Conservation (phyloP, 768 basidiomycete species). For the Serendipita sp. region DNA sequence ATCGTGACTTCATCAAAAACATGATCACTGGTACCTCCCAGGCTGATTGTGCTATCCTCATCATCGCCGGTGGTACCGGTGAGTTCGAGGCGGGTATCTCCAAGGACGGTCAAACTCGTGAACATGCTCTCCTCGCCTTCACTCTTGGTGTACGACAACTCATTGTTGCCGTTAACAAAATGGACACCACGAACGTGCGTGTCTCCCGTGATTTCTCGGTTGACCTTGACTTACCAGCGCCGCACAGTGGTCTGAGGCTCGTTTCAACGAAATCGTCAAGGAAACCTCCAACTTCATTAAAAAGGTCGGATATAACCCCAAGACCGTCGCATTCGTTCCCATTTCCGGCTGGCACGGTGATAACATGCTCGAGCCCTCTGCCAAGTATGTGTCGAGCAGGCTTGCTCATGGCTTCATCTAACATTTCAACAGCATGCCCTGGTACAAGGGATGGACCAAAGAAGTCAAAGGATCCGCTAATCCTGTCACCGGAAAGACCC, state of each 20-base stretch:
- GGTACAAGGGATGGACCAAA: constrained; percentile 99
- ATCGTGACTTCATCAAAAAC: constrained; percentile 99
- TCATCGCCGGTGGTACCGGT: constrained; percentile 98
- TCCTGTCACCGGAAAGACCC: constrained; percentile 93
- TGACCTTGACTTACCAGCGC: background rate
- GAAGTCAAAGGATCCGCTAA: constrained; percentile 71
- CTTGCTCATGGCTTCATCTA: background rate
- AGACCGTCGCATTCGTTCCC: constrained; percentile 94
- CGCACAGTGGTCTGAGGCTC: constrained; percentile 89
- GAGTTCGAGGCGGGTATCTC: constrained; percentile 99
- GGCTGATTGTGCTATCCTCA: constrained; percentile 98
- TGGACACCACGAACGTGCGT: constrained; percentile 94
- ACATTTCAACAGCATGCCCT: constrained; percentile 61
- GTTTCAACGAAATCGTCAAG: constrained; percentile 99
- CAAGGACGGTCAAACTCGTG: constrained; percentile 99
- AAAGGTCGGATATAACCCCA: constrained; percentile 99
- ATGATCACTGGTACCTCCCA: constrained; percentile 99
- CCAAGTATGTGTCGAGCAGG: constrained; percentile 44
- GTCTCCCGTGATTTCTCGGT: background rate
- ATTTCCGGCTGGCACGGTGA: constrained; percentile 99
- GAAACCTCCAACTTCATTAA: constrained; percentile 97
- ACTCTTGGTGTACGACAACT: constrained; percentile 99
- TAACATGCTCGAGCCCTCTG: constrained; percentile 99
- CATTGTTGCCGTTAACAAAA: constrained; percentile 99
- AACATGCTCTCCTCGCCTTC: constrained; percentile 99